Evolutionary conservation across 345 rosid genomes (phyloP).

Genomic region (Turritis glabra): DNA sequence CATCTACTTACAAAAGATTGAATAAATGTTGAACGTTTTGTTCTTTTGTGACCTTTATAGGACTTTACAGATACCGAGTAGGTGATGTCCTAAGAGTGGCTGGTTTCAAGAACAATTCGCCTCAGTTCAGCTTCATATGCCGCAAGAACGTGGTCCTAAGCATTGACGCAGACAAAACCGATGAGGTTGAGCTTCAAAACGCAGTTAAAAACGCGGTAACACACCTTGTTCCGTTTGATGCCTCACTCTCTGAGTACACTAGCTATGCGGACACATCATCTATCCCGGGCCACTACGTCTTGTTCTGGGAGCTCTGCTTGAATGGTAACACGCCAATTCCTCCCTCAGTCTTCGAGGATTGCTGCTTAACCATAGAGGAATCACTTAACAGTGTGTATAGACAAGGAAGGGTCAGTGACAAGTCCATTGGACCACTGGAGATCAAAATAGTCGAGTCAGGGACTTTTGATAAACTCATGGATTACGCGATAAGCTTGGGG

Average conservation of each 20-base stretch:
- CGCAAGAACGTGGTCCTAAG: conserved; percentile 88
- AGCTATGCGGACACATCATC: conserved; percentile 78
- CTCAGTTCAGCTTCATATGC: conserved; percentile 92
- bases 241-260: conserved; percentile 78
- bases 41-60: conserved; percentile 41
- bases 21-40: background rate
- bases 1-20: background rate
- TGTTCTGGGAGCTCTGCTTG: conserved; percentile 80
- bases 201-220: conserved; percentile 84
- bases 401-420: conserved; percentile 85
- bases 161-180: conserved; percentile 95
- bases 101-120: conserved; percentile 95
- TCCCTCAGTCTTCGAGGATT: conserved; percentile 86
- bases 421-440: conserved; percentile 92
- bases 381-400: conserved; percentile 95
- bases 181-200: conserved; percentile 92
- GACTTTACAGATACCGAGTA: conserved; percentile 83
- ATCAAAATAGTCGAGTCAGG: conserved; percentile 84
- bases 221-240: conserved; percentile 78
- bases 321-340: conserved; percentile 78
- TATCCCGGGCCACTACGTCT: conserved; percentile 88
- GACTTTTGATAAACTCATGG: conserved; percentile 97
- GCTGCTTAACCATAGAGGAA: conserved; percentile 86
- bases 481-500: conserved; percentile 87
- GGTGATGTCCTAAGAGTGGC: conserved; percentile 95